Evolutionary conservation across 441 rosid genomes (phyloP), one percentile per base, ranked within the genome.

Genomic region (Adansonia gregorii): DNA sequence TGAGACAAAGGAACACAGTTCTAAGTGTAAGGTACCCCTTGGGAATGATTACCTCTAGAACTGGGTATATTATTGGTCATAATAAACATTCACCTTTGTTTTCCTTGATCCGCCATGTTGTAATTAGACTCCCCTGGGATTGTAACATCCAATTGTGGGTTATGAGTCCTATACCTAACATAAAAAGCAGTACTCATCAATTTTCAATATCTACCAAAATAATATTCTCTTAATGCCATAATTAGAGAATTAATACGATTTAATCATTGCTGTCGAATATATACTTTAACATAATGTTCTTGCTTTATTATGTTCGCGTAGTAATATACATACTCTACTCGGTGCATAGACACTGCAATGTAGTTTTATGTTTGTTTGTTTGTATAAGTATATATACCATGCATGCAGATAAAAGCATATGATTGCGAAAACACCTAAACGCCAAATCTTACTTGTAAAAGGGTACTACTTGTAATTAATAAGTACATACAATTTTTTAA

Each of bases 1-100:
- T 59, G 76, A 66, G 67, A 11, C 24, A 52, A 24, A 4, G 71
- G 27, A 83, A 82, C 39, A 78, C 78, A 80, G 75, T n/a, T 58
- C 77, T 82, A 51, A 51, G 14, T 54, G 12, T 54, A 14, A 68
- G 39, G 58, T 8, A 6, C 31, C 59, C 61, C 14, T 10, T 8
- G 31, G 46, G 74, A 14, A 51, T 39, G 12, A 43, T 67, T 15
- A 46, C 17, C 51, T 15, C 27, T 14, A 24, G 17, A 45, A 20
- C 39, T 46, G 24, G 12, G 6, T 51, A 15, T 14, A 6, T 65
- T 65, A 12, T 41, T 39, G 49, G 70, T 39, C 49, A 39, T 65
- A 65, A 65, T 65, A n/a, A 39, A 15, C 41, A 14, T 65, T 39
- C 68, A 14, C 35, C 68, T 56, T 56, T n/a, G 17, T n/a, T n/a